A percentile compares a stretch with the other conserved stretches of the same genome.
Conservation (phyloP, 805 yeast genomes). For the Ogataea ramenticola region DNA sequence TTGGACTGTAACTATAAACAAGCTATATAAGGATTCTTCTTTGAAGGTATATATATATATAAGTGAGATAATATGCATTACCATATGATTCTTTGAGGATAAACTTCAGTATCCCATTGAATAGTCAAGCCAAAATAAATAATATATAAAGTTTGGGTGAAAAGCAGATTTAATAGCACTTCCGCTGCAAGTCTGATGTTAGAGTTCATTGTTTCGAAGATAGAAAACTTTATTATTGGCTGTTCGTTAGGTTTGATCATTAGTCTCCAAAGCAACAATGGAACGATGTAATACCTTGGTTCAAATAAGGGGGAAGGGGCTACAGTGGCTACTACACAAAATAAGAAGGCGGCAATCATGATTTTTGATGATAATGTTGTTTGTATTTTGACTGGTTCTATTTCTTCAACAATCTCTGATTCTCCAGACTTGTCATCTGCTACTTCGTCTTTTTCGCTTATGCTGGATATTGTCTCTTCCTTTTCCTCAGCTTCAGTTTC, state of each 20-base stretch:
- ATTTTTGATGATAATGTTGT: conserved; percentile 21
- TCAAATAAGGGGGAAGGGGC: conserved; percentile 91
- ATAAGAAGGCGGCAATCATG: conserved; percentile 42
- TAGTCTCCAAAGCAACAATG: conserved; percentile 69
- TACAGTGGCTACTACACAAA: conserved; percentile 52
- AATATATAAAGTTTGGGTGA: conserved; percentile 45
- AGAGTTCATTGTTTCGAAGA: conserved; percentile 15
- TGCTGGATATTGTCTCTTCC: not conserved
- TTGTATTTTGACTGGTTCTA: not conserved
- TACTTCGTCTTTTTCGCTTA: not conserved
- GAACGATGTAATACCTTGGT: conserved; percentile 86
- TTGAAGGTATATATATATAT: not conserved
- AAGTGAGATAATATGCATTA: no score
- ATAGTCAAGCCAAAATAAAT: conserved; percentile 61
- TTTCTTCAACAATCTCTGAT: conserved; percentile 1
- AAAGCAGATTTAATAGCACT: conserved; percentile 49
- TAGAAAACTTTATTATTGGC: conserved; percentile 15
- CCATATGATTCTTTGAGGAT: conserved; percentile 84
- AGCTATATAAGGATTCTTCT: no score
- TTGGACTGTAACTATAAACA: no score
- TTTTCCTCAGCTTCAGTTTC: not conserved
- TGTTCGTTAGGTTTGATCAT: conserved; percentile 36
- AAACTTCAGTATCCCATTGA: conserved; percentile 57
- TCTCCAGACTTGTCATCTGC: conserved; percentile 2
- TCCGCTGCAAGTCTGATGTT: conserved; percentile 42